Evolutionary conservation across 106 monocot species (phyloP).

Genomic region (Vanilla planifolia): DNA sequence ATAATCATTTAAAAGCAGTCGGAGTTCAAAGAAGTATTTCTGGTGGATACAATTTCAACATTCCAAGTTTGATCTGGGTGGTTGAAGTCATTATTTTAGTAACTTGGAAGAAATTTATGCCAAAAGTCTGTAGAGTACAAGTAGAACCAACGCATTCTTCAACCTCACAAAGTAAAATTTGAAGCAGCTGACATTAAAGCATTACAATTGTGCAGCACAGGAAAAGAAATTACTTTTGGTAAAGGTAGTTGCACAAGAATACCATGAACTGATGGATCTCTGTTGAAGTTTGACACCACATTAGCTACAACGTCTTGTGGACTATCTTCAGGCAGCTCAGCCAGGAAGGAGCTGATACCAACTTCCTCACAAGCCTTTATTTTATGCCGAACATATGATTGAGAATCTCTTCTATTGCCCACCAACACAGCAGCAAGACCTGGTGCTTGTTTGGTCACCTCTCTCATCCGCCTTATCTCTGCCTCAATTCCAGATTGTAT

Average conservation of each 20-base stretch:
- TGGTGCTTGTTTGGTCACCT: conserved; percentile 45
- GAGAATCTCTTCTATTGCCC: conserved; percentile 76
- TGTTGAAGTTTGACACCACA: conserved; percentile 51
- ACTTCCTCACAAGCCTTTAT: conserved; percentile 78
- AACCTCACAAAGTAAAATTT: no score
- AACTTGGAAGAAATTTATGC: conserved; percentile 1
- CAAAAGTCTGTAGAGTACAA: no score
- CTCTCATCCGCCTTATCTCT: conserved; percentile 58
- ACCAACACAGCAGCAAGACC: conserved; percentile 83
- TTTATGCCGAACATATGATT: conserved; percentile 69
- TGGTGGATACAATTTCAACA: no score
- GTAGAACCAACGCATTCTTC: no score
- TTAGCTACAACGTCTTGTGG: conserved; percentile 57
- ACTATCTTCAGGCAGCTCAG: conserved; percentile 61
- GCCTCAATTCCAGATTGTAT: conserved; percentile 52
- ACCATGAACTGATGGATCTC: conserved; percentile 88
- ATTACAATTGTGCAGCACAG: not conserved
- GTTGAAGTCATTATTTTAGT: no score
- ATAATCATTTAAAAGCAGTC: not conserved
- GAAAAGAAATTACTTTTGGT: conserved; percentile 59
- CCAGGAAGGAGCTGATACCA: conserved; percentile 58
- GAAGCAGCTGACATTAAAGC: not conserved
- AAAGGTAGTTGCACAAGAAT: conserved; percentile 93
- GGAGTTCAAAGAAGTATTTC: no score
- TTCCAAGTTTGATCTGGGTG: no score